Conservation (phyloP, 2,329 filamentous ascomycete genomes). For the Colletotrichum agaves region DNA sequence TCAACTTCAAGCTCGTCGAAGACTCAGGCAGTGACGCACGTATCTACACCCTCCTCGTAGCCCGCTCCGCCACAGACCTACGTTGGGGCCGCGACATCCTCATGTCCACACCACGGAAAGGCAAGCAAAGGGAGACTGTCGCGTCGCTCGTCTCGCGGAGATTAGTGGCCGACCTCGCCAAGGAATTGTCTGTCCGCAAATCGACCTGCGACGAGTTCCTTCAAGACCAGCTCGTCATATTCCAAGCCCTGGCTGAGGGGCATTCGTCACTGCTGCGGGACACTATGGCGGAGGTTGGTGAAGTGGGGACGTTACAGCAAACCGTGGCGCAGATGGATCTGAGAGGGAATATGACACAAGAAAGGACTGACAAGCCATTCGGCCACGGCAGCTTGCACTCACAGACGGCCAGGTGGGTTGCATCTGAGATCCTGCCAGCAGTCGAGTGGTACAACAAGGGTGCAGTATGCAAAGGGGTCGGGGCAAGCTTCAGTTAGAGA, state of each 20-base stretch:
- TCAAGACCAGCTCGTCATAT: constrained; percentile 70
- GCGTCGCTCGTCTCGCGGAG: constrained; percentile 54
- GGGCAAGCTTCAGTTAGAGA: constrained; percentile 39
- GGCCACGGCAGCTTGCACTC: constrained; percentile 67
- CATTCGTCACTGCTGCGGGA: constrained; percentile 58
- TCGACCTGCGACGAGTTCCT: constrained; percentile 62
- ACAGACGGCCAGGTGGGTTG: constrained; percentile 70
- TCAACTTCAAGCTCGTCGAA: constrained; percentile 58
- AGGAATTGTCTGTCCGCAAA: constrained; percentile 49
- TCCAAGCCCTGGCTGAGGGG: constrained; percentile 67
- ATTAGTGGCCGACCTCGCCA: constrained; percentile 58
- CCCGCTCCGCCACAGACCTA: constrained; percentile 54
- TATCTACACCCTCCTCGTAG: constrained; percentile 68
- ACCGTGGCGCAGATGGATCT: constrained; percentile 45
- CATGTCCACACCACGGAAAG: constrained; percentile 54
- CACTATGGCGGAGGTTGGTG: constrained; percentile 19
- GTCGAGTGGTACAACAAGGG: constrained; percentile 64
- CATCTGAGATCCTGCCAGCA: constrained; percentile 59
- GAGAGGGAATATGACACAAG: constrained; percentile 48
- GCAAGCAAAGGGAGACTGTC: constrained; percentile 45
- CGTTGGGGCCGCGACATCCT: constrained; percentile 62
- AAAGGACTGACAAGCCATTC: constrained; percentile 61
- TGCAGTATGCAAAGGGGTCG: constrained; percentile 59
- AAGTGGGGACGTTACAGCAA: constrained; percentile 41
- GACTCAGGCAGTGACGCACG: constrained; percentile 62